Conservation (phyloP, 805 yeast genomes). For the Danielia oregonensis region DNA sequence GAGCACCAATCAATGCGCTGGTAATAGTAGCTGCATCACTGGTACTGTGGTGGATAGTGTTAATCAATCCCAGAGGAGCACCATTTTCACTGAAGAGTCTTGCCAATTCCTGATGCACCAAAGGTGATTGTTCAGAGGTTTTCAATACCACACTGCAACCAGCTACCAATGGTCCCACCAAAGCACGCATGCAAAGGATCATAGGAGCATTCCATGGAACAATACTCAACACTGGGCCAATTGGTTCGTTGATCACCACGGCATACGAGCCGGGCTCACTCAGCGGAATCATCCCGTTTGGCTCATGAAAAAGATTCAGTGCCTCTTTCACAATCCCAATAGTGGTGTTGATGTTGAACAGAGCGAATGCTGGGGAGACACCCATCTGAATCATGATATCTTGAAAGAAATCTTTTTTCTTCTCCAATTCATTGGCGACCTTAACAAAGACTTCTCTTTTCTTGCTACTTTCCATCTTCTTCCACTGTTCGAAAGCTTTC, state of each 20-base stretch:
- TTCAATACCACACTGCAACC: conserved; percentile 1
- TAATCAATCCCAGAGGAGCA: background rate
- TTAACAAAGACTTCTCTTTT: too few relatives aligned
- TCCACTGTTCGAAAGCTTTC: too few relatives aligned
- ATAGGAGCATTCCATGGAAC: conserved; percentile 1
- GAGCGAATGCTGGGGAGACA: too few relatives aligned
- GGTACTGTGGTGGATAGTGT: background rate
- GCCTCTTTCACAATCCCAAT: background rate
- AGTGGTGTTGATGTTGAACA: background rate
- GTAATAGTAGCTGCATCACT: background rate
- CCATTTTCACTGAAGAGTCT: background rate
- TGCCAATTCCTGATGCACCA: background rate
- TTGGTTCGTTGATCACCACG: background rate
- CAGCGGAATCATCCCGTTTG: background rate
- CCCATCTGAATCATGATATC: too few relatives aligned
- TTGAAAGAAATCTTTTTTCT: too few relatives aligned
- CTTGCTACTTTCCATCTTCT: too few relatives aligned
- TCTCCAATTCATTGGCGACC: too few relatives aligned
- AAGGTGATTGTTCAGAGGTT: background rate
- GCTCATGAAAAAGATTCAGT: background rate
- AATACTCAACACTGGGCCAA: background rate
- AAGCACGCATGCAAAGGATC: background rate
- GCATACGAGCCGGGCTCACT: background rate
- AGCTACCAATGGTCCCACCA: background rate
- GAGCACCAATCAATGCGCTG: background rate